Conservation (phyloP, 2,329 filamentous ascomycete genomes). For the Aureobasidium sp. region DNA sequence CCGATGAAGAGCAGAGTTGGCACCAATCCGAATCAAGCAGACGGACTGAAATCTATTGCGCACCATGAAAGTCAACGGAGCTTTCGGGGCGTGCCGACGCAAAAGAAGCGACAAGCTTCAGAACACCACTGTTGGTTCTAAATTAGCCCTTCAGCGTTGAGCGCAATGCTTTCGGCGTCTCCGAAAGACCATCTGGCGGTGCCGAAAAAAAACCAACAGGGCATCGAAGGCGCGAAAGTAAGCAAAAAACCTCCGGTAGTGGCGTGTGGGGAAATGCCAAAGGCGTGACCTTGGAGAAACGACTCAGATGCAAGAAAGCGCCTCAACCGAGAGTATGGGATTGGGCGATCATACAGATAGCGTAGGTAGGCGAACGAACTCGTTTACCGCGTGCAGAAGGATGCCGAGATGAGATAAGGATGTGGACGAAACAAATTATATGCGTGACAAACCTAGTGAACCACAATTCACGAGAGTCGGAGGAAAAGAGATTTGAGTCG, state of each 20-base stretch:
- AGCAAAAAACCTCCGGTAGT: conserved; percentile 3
- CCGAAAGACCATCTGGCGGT: not conserved
- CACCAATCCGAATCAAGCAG: not conserved
- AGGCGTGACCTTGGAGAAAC: conserved; percentile 5
- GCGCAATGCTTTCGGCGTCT: conserved; percentile 8
- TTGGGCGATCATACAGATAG: conserved; percentile 6
- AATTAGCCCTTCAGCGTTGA: conserved; percentile 1
- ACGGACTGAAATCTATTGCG: not conserved
- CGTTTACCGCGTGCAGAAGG: conserved; percentile 6
- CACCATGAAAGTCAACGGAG: conserved; percentile 1
- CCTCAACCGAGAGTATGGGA: not conserved
- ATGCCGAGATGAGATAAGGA: conserved; percentile 9
- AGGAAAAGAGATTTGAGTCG: conserved; percentile 13
- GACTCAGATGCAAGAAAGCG: conserved; percentile 3
- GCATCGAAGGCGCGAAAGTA: not conserved
- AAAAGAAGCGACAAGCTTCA: conserved; percentile 6
- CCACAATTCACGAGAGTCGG: not conserved
- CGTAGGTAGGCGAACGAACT: conserved; percentile 10
- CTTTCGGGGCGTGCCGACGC: conserved; percentile 4
- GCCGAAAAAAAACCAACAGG: conserved; percentile 5
- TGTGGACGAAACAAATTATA: not conserved
- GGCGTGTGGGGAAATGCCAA: conserved; percentile 9
- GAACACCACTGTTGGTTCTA: conserved; percentile 3
- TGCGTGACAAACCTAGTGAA: conserved; percentile 13
- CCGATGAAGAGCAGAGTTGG: conserved; percentile 5